Evolutionary conservation across 495 filamentous ascomycete genomes (phyloP), one percentile per base, ranked within the genome.

Genomic region (Penicillium herquei): DNA sequence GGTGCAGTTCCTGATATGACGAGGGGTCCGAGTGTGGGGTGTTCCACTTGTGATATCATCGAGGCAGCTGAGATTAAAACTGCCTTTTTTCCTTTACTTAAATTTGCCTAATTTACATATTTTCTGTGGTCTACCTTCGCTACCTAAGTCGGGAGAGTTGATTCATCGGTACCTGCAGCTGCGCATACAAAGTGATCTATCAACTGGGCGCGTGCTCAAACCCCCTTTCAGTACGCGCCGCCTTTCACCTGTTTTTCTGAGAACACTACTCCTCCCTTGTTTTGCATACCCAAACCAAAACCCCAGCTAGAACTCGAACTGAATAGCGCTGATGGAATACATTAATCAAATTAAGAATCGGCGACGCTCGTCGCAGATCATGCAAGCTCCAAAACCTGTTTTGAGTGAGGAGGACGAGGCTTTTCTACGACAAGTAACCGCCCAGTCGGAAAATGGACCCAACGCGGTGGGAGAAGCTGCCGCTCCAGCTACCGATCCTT

Each of bases 351-450:
- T 69, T 43, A 61, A 72, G 64, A 63, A 64, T 64, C 58, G 70
- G 49, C 61, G 57, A 47, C 58, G 66, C 37, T 55, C 64, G 37
- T 64, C 69, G 16, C 58, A 64, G 52, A 58, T 68, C 60, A 31
- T 43, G 50, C 68, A 60, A n/a, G 52, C 69, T 13, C 72, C 74
- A 10, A 69, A 75, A 33, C 82, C 79, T 9, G 75, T 85, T 10
- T 61, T 86, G 9, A 79, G 70, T 8, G 63, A 75, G 17, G 77
- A 80, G 52, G 84, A 86, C 48, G 83, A 85, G 61, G 70, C 72
- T 18, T 85, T 83, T 57, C 62, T 86, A 16, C 72, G 71, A 11
- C 73, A 71, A 35, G 70, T 84, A 31, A 78, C 77, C 31, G 59
- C 71, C 2, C 62, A 73, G 44, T 60, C 61, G 5, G 69, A 61